Evolutionary conservation across 2,329 filamentous ascomycete species (phyloP).

Genomic region (Pseudocercospora eumusae): DNA sequence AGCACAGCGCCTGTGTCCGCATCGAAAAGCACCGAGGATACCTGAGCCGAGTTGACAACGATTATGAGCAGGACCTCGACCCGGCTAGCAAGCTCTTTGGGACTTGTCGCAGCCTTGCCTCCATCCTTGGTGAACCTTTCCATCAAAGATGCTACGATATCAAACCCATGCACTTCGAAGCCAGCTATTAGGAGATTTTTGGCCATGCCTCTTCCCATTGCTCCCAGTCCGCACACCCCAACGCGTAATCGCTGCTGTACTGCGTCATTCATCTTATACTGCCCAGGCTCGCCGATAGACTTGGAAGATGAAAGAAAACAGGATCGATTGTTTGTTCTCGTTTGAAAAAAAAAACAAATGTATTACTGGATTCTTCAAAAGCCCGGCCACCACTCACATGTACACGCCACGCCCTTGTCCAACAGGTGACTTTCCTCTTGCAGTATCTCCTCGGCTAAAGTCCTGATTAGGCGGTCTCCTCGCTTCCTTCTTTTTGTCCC

Average conservation of each 20-base stretch:
- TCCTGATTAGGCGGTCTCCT: background rate
- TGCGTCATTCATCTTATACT: background rate
- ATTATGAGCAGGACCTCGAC: background rate
- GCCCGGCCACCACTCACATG: background rate
- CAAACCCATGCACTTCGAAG: background rate
- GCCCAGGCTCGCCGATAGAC: no score
- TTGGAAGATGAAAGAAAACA: no score
- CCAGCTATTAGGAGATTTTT: background rate
- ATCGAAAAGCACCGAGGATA: background rate
- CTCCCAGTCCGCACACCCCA: background rate
- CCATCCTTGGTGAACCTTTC: background rate
- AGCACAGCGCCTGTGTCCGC: background rate
- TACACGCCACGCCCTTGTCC: background rate
- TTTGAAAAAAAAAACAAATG: no score
- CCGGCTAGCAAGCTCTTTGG: background rate
- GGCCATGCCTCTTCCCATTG: background rate
- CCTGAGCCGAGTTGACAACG: background rate
- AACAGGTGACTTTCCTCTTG: background rate
- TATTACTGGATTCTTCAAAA: background rate
- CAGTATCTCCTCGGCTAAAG: background rate
- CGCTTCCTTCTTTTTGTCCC: background rate
- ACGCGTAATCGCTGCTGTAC: background rate
- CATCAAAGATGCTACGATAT: background rate
- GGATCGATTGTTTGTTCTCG: no score
- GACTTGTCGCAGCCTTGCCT: background rate